Evolutionary conservation across 768 basidiomycete genomes (phyloP).

Genomic region (Lactifluus hygrophoroides): DNA sequence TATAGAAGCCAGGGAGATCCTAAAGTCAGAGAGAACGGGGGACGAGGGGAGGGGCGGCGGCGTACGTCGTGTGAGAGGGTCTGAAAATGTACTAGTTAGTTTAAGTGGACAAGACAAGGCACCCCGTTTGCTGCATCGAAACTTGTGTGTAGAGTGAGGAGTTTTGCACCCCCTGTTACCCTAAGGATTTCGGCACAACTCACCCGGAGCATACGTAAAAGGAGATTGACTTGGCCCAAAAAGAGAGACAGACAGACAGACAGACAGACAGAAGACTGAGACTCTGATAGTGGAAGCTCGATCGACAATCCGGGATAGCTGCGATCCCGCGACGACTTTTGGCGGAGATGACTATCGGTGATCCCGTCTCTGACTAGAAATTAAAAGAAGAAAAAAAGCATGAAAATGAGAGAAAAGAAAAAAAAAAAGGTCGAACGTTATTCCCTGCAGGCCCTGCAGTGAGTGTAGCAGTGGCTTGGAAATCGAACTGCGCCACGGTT

Average conservation of each 20-base stretch:
- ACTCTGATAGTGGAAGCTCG: background rate
- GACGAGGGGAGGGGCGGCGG: background rate
- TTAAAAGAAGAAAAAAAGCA: background rate
- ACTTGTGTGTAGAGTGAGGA: too few species aligned
- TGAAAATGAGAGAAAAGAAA: background rate
- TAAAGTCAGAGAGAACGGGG: background rate
- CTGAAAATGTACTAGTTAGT: too few species aligned
- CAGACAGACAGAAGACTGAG: too few species aligned
- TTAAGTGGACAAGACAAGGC: too few species aligned
- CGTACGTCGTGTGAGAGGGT: background rate
- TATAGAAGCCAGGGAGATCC: conserved; percentile 7
- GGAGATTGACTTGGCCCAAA: conserved; percentile 4
- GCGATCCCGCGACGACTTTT: conserved; percentile 5
- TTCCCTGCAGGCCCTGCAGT: too few species aligned
- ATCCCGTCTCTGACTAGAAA: background rate
- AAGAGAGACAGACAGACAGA: too few species aligned
- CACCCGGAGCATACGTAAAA: background rate
- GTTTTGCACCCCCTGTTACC: too few species aligned
- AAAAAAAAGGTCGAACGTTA: too few species aligned
- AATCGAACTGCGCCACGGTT: too few species aligned
- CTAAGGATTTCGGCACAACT: too few species aligned
- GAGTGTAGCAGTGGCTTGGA: too few species aligned
- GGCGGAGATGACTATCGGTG: conserved; percentile 15
- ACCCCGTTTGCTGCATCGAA: too few species aligned
- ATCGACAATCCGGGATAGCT: conserved; percentile 14